These are phyloP conservation scores for Zygnema circumcarinatum DNA, from an alignment of 139 green algal species.

Conservation along the genomic window DNA sequence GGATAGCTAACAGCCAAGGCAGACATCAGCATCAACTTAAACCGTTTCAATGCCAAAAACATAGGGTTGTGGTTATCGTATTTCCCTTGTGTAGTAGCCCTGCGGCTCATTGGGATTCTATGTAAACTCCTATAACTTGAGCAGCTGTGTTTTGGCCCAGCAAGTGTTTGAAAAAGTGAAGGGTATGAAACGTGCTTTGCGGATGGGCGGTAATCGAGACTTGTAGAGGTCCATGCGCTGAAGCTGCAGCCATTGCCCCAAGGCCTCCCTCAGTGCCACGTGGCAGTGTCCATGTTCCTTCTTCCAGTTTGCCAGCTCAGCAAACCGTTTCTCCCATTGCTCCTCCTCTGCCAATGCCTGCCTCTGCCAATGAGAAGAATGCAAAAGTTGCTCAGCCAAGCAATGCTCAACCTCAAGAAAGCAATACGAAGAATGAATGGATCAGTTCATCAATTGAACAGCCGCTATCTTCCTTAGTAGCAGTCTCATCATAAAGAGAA, in stretches of 20 bases:
- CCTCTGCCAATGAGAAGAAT: conserved; percentile 1
- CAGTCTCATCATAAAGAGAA: too few species aligned
- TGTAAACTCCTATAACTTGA: too few species aligned
- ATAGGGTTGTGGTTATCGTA: too few species aligned
- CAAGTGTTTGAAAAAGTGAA: too few species aligned
- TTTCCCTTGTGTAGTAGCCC: too few species aligned
- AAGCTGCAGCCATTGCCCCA: conserved; percentile 32
- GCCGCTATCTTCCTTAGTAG: too few species aligned
- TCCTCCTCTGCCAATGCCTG: not conserved
- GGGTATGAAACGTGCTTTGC: not conserved
- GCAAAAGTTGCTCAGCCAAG: not conserved
- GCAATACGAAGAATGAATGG: not conserved
- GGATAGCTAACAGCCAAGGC: not conserved
- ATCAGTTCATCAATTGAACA: not conserved
- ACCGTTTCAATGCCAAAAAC: too few species aligned
- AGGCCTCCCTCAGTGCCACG: not conserved
- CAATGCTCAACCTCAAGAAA: not conserved
- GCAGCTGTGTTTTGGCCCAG: too few species aligned
- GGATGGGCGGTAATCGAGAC: not conserved
- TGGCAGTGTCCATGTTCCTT: conserved; percentile 27
- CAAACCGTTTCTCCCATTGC: conserved; percentile 16
- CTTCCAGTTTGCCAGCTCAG: conserved; percentile 15
- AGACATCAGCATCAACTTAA: too few species aligned
- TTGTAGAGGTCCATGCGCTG: conserved; percentile 11
- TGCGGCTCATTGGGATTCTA: too few species aligned